A percentile compares a stretch with the other conserved stretches of the same genome.
Evolutionary conservation across 148 eudicot genomes (phyloP).

Genomic region (Cornus suecica): DNA sequence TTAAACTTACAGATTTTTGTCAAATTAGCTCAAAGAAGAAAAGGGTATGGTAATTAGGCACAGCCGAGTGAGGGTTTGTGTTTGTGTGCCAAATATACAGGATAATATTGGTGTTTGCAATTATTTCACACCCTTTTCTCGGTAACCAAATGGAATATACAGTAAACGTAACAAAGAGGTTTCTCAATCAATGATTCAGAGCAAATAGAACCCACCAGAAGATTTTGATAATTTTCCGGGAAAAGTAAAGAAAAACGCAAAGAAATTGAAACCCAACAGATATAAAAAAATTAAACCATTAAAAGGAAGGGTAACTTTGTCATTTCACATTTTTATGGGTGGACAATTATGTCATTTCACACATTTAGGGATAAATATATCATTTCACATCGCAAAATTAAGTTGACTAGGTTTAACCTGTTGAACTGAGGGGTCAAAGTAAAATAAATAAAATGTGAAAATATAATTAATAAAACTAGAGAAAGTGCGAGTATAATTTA

Average conservation of each 20-base stretch:
- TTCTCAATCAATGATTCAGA: not conserved
- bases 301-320: no score
- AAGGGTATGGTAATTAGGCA: not conserved
- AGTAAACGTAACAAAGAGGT: not conserved
- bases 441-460: no score
- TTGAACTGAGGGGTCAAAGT: no score
- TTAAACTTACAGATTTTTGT: not conserved
- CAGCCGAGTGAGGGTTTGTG: not conserved
- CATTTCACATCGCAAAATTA: no score
- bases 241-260: not conserved
- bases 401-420: no score
- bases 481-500: no score
- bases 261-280: not conserved
- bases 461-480: no score
- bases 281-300: no score
- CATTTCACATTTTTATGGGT: no score
- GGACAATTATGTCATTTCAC: no score
- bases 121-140: not conserved
- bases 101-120: not conserved
- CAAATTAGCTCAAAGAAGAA: not conserved
- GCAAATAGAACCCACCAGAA: not conserved
- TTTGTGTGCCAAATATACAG: not conserved
- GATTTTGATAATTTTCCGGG: not conserved
- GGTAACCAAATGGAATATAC: conserved; percentile 4
- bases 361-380: no score